These are phyloP conservation scores for Torulaspora franciscae DNA, from an alignment of 805 yeast genomes.

Conservation along the genomic window DNA sequence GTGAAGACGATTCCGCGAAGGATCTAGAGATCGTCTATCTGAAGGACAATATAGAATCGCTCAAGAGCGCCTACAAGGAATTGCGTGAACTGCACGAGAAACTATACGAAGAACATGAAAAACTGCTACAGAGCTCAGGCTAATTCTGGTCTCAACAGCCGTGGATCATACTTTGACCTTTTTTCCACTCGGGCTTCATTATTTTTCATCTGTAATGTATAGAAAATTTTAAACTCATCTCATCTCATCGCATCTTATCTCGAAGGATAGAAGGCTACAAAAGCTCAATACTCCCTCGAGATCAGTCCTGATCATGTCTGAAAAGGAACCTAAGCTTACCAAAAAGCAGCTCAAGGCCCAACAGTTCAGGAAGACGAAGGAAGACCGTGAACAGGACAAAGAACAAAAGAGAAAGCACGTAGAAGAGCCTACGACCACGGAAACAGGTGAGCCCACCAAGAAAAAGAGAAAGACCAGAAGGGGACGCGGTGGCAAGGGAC, in stretches of 20 bases:
- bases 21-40: constrained; percentile 37
- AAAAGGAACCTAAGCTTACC: constrained; percentile 32
- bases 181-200: background rate
- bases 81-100: constrained; percentile 57
- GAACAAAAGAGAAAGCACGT: constrained; percentile 26
- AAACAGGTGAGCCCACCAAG: constrained; percentile 38
- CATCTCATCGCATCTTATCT: constrained; percentile 5
- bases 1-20: constrained; percentile 16
- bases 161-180: background rate
- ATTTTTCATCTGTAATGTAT: background rate
- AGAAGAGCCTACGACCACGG: constrained; percentile 20
- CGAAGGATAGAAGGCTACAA: background rate
- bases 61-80: constrained; percentile 57
- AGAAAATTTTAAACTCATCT: constrained; percentile 3
- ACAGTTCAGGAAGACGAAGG: constrained; percentile 34
- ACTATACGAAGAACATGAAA: constrained; percentile 47
- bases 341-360: constrained; percentile 37
- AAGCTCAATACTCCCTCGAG: background rate
- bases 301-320: constrained; percentile 4
- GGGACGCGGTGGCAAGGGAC: constrained; percentile 68
- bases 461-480: constrained; percentile 74
- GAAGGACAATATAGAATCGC: constrained; percentile 43
- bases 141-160: background rate
- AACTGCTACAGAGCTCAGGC: constrained; percentile 23
- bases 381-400: constrained; percentile 27